Evolutionary conservation across 2,329 filamentous ascomycete species (phyloP).

Genomic region (Aspergillus caelatus): DNA sequence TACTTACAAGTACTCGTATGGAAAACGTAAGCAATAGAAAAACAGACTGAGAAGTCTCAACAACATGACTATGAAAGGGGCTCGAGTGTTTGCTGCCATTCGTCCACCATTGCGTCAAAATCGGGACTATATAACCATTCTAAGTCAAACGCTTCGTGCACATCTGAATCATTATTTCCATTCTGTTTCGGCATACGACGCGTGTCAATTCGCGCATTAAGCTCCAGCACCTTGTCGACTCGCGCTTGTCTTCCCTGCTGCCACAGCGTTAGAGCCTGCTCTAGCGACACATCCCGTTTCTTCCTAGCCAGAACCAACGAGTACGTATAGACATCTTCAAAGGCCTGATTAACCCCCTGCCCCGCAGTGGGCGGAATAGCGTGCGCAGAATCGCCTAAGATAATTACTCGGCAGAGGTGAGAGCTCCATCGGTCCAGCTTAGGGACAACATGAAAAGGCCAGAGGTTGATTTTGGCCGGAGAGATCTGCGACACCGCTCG

Average conservation of each 20-base stretch:
- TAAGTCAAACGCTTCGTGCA: slow-evolving; percentile 36
- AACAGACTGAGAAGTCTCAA: too few species aligned
- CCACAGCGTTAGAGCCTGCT: slow-evolving; percentile 47
- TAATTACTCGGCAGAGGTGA: slow-evolving; percentile 40
- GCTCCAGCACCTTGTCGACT: slow-evolving; percentile 50
- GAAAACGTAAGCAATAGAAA: too few species aligned
- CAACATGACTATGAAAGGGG: background rate
- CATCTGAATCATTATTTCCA: slow-evolving; percentile 14
- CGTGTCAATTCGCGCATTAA: slow-evolving; percentile 54
- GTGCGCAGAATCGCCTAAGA: slow-evolving; percentile 66
- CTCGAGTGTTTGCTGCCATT: slow-evolving; percentile 23
- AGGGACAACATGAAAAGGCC: slow-evolving; percentile 56
- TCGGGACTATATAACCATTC: slow-evolving; percentile 49
- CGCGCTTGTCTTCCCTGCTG: slow-evolving; percentile 52
- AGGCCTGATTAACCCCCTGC: slow-evolving; percentile 60
- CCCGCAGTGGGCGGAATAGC: slow-evolving; percentile 64
- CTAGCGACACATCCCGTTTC: slow-evolving; percentile 19
- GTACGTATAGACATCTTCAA: slow-evolving; percentile 56
- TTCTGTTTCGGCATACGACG: slow-evolving; percentile 46
- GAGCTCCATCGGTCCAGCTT: slow-evolving; percentile 52
- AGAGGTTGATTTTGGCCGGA: slow-evolving; percentile 45
- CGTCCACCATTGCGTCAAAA: slow-evolving; percentile 39
- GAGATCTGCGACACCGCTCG: slow-evolving; percentile 43
- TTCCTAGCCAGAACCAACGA: slow-evolving; percentile 43
- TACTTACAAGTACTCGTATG: too few species aligned